Evolutionary conservation across 352 stramenopile species (phyloP), one percentile per base, ranked within the genome.

Genomic region (Globisporangium okanoganense): DNA sequence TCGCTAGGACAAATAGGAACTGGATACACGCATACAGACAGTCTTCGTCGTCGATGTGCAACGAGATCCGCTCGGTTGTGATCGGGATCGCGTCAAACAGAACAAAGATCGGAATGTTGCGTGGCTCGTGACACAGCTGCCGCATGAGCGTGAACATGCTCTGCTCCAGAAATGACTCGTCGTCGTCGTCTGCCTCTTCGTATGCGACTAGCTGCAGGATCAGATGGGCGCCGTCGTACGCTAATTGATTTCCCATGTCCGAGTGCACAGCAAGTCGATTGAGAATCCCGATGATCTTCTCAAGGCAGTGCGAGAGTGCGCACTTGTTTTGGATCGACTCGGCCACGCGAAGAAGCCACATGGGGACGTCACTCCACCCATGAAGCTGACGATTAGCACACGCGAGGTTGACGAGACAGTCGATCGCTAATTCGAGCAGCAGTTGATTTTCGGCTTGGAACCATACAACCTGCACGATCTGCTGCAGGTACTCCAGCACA

Each of bases 221-320:
- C 1, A 56, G 55, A 22, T 75, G 67, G 1, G 66, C 71, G 24
- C 71, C 70, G 4, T 67, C 61, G 0, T 55, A 47, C 5, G 63
- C 36, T 31, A 85, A 69, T 1, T 55, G 43, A 25, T 59, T 67
- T 10, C 62, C 49, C 24, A 72, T 69, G 7, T 54, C 36, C 2
- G 49, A 55, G 48, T 78, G 55, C 31, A 81, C 61, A 0, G 58
- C 44, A 9, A 85, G 71, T 44, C 71, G 64, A 8, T 64, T 58
- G 1, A 85, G 54, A 22, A 82, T 68, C 14, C 73, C 73, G 31
- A 81, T 62, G 55, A 81, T 70, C 47, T 85, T 82, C 59, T 85
- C 76, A 1, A 81, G 61, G 25, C 62, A 75, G 47, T 66, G 61
- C 12, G 60, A 56, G 6, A 47, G 25, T 0, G 38, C 64, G 12